Evolutionary conservation across 345 rosid species (phyloP).

Genomic region (Hibiscus syriacus): DNA sequence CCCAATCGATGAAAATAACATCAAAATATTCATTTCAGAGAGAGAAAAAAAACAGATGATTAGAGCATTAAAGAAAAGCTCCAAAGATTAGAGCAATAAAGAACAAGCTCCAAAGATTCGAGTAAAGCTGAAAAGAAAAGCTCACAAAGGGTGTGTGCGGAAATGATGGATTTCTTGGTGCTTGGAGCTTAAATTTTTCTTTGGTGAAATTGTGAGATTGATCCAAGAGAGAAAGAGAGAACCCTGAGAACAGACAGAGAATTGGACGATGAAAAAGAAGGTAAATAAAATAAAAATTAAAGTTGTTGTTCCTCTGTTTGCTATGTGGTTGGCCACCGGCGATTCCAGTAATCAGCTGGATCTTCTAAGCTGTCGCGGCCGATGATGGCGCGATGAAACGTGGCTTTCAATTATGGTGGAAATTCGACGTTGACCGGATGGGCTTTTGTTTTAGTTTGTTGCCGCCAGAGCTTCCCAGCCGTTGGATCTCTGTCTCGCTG

Average conservation of each 20-base stretch:
- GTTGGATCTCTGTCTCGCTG: constrained; percentile 33
- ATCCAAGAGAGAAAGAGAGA: constrained; percentile 9
- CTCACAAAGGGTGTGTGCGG: constrained; percentile 12
- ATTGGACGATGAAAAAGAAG: constrained; percentile 18
- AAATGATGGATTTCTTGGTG: constrained; percentile 10
- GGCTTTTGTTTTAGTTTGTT: constrained; percentile 15
- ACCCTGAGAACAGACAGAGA: not conserved
- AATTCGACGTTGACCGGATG: constrained; percentile 15
- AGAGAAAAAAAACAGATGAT: not conserved
- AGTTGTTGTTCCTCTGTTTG: constrained; percentile 14
- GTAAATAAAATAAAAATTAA: constrained; percentile 4
- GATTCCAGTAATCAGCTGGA: constrained; percentile 48
- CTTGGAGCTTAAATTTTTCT: not conserved
- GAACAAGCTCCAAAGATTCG: not conserved
- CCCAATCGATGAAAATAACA: too few relatives aligned
- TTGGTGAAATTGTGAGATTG: not conserved
- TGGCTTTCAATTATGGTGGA: constrained; percentile 21
- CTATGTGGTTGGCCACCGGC: constrained; percentile 61
- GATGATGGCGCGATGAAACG: constrained; percentile 23
- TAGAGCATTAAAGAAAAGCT: too few relatives aligned
- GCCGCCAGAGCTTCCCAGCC: constrained; percentile 34
- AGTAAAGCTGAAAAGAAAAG: not conserved
- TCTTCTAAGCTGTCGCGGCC: constrained; percentile 32
- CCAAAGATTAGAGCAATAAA: too few relatives aligned
- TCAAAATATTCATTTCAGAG: not conserved